Evolutionary conservation across 116 monocot species (phyloP).

Genomic region (Zostera marina): DNA sequence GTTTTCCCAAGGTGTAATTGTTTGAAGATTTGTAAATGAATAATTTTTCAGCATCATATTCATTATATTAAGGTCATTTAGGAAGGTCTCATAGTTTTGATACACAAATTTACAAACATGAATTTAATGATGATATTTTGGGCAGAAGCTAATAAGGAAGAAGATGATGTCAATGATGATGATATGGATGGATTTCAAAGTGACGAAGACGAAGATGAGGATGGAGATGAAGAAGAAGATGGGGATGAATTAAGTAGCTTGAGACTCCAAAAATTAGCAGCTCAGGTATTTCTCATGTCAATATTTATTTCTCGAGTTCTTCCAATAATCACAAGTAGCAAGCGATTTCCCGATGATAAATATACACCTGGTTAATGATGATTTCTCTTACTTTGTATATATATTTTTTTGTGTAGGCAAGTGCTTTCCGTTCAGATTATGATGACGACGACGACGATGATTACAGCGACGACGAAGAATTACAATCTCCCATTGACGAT

Average conservation of each 20-base stretch:
- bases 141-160: conserved; percentile 64
- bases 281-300: conserved; percentile 32
- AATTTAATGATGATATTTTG: not conserved
- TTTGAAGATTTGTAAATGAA: not conserved
- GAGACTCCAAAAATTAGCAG: conserved; percentile 60
- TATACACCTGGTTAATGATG: not conserved
- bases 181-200: conserved; percentile 78
- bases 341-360: no score
- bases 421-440: conserved; percentile 45
- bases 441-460: conserved; percentile 83
- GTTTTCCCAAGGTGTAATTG: not conserved
- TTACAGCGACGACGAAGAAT: conserved; percentile 67
- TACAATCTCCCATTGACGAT: conserved; percentile 80
- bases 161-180: conserved; percentile 51
- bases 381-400: no score
- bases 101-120: no score
- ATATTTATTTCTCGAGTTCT: not conserved
- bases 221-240: conserved; percentile 52
- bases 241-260: conserved; percentile 72
- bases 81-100: no score
- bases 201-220: conserved; percentile 69
- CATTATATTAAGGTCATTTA: not conserved
- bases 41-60: not conserved
- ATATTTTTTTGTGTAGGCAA: conserved; percentile 31
- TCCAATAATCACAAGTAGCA: no score